A percentile compares a stretch with the other conserved stretches of the same genome.
Conservation (phyloP, 495 filamentous ascomycete species). For the Glutinoglossum americanum region DNA sequence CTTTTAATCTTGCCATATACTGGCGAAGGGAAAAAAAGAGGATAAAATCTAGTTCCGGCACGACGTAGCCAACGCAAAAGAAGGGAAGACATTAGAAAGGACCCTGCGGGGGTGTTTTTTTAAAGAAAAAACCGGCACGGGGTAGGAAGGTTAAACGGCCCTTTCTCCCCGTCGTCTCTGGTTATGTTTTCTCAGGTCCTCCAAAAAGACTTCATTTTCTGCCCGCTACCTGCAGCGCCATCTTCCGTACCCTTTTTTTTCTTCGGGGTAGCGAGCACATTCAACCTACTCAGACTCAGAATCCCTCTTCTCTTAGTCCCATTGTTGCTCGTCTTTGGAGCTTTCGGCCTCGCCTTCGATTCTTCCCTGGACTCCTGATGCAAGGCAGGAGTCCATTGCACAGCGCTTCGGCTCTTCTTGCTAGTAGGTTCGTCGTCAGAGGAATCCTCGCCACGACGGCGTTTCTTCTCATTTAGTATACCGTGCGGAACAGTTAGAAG, state of each 20-base stretch:
- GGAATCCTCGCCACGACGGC: neutral
- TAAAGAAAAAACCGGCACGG: too few species aligned
- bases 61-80: neutral
- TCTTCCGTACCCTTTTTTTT: neutral
- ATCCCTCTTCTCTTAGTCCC: neutral
- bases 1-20: too few species aligned
- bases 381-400: neutral
- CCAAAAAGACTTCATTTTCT: neutral
- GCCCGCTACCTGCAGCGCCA: neutral
- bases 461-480: conserved; percentile 51
- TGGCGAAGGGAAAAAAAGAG: too few species aligned
- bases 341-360: conserved; percentile 23
- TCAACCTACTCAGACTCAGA: neutral
- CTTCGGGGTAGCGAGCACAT: neutral
- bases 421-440: neutral
- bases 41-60: too few species aligned
- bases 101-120: too few species aligned
- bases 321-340: neutral
- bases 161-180: too few species aligned
- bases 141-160: too few species aligned
- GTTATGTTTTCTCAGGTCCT: too few species aligned
- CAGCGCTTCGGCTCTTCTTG: neutral
- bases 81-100: too few species aligned
- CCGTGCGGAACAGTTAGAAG: conserved; percentile 35
- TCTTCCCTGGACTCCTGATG: conserved; percentile 40